Conservation (phyloP, 305 asterid species). For the Fraxinus paxiana region DNA sequence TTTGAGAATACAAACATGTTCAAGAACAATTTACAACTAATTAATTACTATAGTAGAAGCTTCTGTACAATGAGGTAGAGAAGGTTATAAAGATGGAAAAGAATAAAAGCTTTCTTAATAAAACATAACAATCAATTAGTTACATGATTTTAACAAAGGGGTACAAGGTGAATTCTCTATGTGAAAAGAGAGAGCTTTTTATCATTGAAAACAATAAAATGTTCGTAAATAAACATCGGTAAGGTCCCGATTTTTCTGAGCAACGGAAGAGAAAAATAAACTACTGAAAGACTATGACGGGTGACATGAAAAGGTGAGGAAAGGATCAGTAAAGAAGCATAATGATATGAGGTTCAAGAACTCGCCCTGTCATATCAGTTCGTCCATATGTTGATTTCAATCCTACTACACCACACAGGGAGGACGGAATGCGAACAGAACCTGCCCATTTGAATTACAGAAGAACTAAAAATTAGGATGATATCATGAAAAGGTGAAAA, state of each 20-base stretch:
- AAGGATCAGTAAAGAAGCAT: slow-evolving; percentile 12
- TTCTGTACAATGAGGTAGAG: neutral
- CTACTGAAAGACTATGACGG: neutral
- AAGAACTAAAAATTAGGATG: slow-evolving; percentile 23
- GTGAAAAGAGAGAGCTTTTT: neutral
- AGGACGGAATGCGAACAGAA: slow-evolving; percentile 91
- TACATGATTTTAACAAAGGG: neutral
- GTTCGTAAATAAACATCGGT: neutral
- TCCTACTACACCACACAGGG: slow-evolving; percentile 94
- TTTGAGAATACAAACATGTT: slow-evolving; percentile 11
- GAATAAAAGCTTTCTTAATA: neutral
- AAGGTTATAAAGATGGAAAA: slow-evolving; percentile 7
- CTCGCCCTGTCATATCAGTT: slow-evolving; percentile 75
- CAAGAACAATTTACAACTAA: slow-evolving; percentile 13
- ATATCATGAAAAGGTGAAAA: slow-evolving; percentile 9
- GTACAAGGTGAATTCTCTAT: neutral
- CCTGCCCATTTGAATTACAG: slow-evolving; percentile 48
- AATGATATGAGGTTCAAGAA: slow-evolving; percentile 12
- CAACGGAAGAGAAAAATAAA: neutral
- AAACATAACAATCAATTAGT: neutral
- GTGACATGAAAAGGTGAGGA: slow-evolving; percentile 3
- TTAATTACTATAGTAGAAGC: neutral
- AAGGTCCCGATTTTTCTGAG: neutral
- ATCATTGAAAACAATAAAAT: neutral
- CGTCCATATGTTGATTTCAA: slow-evolving; percentile 92